A percentile compares a stretch with the other conserved stretches of the same genome.
Conservation (phyloP, 179 eudicot species). For the Carnegiea gigantea region DNA sequence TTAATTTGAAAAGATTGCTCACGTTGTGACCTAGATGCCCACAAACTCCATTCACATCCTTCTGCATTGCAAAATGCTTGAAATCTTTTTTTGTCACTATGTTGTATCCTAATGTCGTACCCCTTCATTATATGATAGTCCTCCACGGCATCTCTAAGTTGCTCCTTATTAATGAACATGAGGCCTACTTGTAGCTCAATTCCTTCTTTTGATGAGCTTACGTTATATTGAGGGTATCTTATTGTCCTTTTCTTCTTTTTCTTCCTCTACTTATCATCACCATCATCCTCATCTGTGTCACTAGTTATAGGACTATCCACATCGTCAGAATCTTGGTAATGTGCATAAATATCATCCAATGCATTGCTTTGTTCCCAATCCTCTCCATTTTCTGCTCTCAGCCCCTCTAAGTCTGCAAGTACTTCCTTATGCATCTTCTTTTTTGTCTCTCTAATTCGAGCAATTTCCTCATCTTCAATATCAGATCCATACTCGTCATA, state of each 20-base stretch:
- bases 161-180: background rate
- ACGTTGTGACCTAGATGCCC: background rate
- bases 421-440: background rate
- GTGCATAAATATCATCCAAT: too few species aligned
- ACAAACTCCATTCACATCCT: background rate
- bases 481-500: background rate
- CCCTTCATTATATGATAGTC: background rate
- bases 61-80: background rate
- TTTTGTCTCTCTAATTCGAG: background rate
- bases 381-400: background rate
- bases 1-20: too few species aligned
- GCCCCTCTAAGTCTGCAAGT: background rate
- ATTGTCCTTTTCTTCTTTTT: background rate
- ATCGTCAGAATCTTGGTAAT: background rate
- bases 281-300: background rate
- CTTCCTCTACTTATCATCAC: background rate
- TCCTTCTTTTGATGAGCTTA: too few species aligned
- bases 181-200: background rate
- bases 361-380: too few species aligned
- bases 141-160: background rate
- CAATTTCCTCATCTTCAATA: background rate
- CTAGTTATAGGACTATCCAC: background rate
- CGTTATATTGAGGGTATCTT: background rate
- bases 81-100: background rate
- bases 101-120: background rate